A percentile compares a stretch with the other conserved stretches of the same genome.
Conservation (phyloP, 148 eudicot species). For the Chenopodium berlandieri region DNA sequence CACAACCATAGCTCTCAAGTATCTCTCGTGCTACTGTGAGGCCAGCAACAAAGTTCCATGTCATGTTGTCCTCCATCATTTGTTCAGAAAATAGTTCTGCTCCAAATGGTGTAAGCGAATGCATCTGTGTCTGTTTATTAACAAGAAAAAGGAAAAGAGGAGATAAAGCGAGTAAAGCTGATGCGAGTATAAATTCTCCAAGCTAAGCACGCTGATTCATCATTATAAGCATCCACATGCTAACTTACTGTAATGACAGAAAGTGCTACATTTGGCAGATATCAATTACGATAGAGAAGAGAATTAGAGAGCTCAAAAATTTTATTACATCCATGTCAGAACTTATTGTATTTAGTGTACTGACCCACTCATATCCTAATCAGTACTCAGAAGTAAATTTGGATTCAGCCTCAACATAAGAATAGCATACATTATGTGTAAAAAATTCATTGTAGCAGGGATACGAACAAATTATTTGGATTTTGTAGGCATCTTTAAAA, state of each 20-base stretch:
- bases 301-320: not conserved
- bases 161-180: not conserved
- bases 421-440: not conserved
- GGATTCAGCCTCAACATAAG: not conserved
- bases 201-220: not conserved
- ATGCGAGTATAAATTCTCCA: not conserved
- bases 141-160: not conserved
- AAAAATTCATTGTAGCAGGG: not conserved
- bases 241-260: not conserved
- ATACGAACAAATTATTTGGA: not conserved
- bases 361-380: not conserved
- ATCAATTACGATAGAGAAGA: not conserved
- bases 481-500: not conserved
- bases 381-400: too few species aligned
- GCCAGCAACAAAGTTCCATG: conserved; percentile 96
- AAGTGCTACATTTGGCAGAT: not conserved
- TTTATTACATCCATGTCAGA: not conserved
- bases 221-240: not conserved
- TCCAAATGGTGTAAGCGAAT: conserved; percentile 87
- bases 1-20: conserved; percentile 89
- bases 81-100: conserved; percentile 58
- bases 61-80: conserved; percentile 86
- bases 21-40: conserved; percentile 89
- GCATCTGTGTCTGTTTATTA: conserved; percentile 81
- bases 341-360: not conserved